Percentiles rank a stretch among this genome's conserved stretches.
Conservation (phyloP, 2,329 filamentous ascomycete species). For the Acrodontium crateriforme region DNA sequence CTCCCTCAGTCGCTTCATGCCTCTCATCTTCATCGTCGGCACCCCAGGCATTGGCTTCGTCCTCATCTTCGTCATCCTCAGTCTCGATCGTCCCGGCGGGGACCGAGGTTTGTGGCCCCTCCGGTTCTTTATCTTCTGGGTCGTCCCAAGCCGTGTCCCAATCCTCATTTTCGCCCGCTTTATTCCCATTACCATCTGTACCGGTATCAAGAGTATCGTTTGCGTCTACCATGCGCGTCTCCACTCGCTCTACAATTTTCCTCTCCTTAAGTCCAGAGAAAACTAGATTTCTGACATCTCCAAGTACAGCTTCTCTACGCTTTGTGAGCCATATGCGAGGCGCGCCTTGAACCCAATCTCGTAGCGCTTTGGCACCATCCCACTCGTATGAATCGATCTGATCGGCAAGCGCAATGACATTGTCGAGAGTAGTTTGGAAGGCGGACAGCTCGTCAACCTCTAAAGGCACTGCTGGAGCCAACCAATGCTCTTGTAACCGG, state of each 20-base stretch:
- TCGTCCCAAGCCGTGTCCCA: conserved; percentile 76
- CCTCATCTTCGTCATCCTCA: conserved; percentile 27
- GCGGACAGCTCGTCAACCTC: conserved; percentile 54
- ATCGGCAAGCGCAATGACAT: conserved; percentile 50
- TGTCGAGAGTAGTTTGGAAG: conserved; percentile 58
- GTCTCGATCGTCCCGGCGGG: too few species aligned
- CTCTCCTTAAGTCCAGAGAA: conserved; percentile 51
- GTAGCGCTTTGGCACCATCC: conserved; percentile 46
- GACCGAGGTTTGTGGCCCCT: too few species aligned
- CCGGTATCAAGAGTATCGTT: conserved; percentile 43
- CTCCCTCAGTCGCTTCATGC: conserved; percentile 21
- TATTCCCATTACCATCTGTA: conserved; percentile 24
- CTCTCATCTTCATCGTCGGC: conserved; percentile 24
- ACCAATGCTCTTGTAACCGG: conserved; percentile 58
- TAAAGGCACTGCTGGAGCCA: conserved; percentile 62
- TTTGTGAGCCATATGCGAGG: conserved; percentile 76
- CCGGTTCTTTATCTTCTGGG: conserved; percentile 40
- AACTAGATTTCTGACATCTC: conserved; percentile 57
- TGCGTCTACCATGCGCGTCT: conserved; percentile 68
- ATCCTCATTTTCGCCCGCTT: conserved; percentile 35
- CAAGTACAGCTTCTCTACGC: conserved; percentile 65
- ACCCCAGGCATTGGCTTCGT: conserved; percentile 37
- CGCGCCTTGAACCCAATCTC: conserved; percentile 67
- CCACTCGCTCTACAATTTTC: conserved; percentile 65
- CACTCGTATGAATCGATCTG: conserved; percentile 50